Evolutionary conservation across 1,284 basidiomycete genomes (phyloP).

Genomic region (Vanrija humicola): DNA sequence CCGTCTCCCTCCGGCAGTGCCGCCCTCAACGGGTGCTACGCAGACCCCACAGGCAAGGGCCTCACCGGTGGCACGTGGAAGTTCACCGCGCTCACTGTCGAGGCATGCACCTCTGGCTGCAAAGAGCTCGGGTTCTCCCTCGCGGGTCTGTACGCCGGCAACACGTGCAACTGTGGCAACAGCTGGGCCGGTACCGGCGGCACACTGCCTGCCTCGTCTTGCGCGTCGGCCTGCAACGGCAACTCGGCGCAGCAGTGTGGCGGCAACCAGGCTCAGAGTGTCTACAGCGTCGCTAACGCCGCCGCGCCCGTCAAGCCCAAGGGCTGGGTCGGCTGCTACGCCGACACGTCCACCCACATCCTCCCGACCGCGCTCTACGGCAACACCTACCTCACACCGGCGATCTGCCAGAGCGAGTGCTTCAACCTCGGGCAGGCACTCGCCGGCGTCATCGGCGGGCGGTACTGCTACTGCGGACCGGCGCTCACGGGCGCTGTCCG

Average conservation of each 20-base stretch:
- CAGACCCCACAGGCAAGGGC: slow-evolving; percentile 3
- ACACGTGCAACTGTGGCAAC: slow-evolving; percentile 24
- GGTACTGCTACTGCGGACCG: slow-evolving; percentile 23
- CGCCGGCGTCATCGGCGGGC: slow-evolving; percentile 18
- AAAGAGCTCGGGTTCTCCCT: slow-evolving; percentile 15
- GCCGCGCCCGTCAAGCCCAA: background rate
- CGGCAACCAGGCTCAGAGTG: background rate
- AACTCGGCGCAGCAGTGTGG: slow-evolving; percentile 8
- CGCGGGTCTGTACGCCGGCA: slow-evolving; percentile 19
- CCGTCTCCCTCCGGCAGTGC: background rate
- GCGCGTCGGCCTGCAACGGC: slow-evolving; percentile 12
- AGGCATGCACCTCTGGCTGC: slow-evolving; percentile 12
- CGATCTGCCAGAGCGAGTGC: slow-evolving; percentile 12
- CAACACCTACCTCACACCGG: background rate
- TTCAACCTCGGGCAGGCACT: slow-evolving; percentile 12
- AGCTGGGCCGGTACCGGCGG: background rate
- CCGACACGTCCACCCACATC: background rate
- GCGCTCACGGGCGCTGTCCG: background rate
- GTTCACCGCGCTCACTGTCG: slow-evolving; percentile 7
- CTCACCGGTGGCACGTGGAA: slow-evolving; percentile 9
- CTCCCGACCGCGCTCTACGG: background rate
- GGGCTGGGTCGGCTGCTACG: background rate
- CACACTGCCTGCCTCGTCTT: background rate
- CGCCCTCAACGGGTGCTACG: slow-evolving; percentile 11
- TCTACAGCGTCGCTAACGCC: background rate